Evolutionary conservation across 2,329 filamentous ascomycete genomes (phyloP).

Genomic region (Furcasterigmium furcatum): DNA sequence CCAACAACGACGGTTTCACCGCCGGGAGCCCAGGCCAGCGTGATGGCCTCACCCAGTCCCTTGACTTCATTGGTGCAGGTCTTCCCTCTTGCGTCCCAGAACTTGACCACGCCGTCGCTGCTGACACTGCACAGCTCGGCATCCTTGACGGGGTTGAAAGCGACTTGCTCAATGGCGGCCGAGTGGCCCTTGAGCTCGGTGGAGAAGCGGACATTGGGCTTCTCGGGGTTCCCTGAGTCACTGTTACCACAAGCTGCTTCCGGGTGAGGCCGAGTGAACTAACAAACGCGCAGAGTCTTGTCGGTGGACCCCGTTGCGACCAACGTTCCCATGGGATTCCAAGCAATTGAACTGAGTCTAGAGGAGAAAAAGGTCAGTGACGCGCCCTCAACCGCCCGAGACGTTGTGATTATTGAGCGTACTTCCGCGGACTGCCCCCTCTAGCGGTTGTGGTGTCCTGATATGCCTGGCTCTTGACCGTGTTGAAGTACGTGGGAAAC

Average conservation of each 20-base stretch:
- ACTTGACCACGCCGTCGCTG: constrained; percentile 69
- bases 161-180: constrained; percentile 68
- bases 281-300: constrained; percentile 70
- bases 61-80: constrained; percentile 67
- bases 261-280: constrained; percentile 21
- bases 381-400: not conserved
- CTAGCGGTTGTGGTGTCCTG: constrained; percentile 53
- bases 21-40: constrained; percentile 70
- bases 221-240: constrained; percentile 69
- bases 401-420: constrained; percentile 22
- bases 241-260: not conserved
- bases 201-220: constrained; percentile 68
- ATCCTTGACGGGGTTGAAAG: constrained; percentile 75
- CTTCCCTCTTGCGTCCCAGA: constrained; percentile 79
- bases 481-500: constrained; percentile 64
- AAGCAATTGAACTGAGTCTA: constrained; percentile 77
- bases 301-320: constrained; percentile 78
- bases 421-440: constrained; percentile 55
- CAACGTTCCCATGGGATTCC: constrained; percentile 81
- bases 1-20: constrained; percentile 69
- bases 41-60: constrained; percentile 64
- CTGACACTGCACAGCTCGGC: constrained; percentile 74
- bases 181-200: constrained; percentile 71
- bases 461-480: constrained; percentile 70
- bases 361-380: constrained; percentile 9